These are phyloP conservation scores for Apiospora hydei DNA, from an alignment of 2,329 filamentous ascomycete genomes.

Conservation along the genomic window DNA sequence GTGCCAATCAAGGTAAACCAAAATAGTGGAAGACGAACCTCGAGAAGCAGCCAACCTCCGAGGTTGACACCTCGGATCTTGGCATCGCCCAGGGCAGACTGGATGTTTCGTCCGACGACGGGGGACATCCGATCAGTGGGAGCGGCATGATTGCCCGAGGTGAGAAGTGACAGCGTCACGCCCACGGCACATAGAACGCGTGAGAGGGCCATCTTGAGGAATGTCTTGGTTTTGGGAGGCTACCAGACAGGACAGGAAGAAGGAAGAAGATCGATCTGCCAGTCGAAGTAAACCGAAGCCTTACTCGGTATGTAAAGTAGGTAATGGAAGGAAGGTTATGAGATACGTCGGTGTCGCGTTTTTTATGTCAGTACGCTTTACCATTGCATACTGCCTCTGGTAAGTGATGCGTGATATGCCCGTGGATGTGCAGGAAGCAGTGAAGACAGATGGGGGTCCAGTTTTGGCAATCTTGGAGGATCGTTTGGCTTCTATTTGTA, in stretches of 20 bases:
- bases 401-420: background rate
- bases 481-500: background rate
- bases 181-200: background rate
- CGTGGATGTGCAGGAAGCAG: background rate
- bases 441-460: background rate
- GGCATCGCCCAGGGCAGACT: conserved; percentile 27
- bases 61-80: conserved; percentile 35
- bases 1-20: background rate
- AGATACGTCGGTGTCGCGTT: background rate
- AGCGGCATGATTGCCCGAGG: conserved; percentile 15
- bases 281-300: background rate
- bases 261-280: background rate
- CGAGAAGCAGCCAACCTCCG: conserved; percentile 34
- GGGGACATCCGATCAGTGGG: conserved; percentile 23
- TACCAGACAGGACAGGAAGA: background rate
- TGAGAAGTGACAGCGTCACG: conserved; percentile 11
- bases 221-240: background rate
- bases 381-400: background rate
- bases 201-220: background rate
- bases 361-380: background rate
- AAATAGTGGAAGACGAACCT: conserved; percentile 25
- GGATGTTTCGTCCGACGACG: conserved; percentile 25
- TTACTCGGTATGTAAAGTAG: background rate
- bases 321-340: background rate
- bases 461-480: background rate